A percentile compares a stretch with the other conserved stretches of the same genome.
phyloP scores from a whole-genome alignment of 176 grass and related monocot species.

The Otatea glauca region DNA sequence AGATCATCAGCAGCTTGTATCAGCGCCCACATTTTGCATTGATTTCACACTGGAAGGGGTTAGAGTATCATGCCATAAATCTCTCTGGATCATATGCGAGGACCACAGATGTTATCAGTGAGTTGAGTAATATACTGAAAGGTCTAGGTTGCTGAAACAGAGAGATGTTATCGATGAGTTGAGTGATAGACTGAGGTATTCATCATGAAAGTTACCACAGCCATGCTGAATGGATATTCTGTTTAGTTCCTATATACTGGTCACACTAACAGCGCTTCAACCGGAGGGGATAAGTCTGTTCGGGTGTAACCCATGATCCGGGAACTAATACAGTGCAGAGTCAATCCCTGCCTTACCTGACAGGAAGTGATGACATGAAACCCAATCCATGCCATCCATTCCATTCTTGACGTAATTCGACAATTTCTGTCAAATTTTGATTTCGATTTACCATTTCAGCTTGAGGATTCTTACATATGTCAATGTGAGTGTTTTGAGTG shows the following conservation, averaged over 20 bases:
- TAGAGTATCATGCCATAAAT: conserved; percentile 88
- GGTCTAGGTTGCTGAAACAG: conserved; percentile 71
- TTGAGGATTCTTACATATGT: conserved; percentile 26
- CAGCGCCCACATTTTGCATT: conserved; percentile 76
- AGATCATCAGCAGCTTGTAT: conserved; percentile 91
- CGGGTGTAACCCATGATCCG: no score
- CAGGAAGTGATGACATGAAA: not conserved
- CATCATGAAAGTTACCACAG: not conserved
- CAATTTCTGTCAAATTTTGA: not conserved
- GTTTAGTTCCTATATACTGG: not conserved
- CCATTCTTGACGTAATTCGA: not conserved
- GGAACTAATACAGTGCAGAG: not conserved
- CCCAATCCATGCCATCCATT: not conserved
- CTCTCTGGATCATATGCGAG: conserved; percentile 67
- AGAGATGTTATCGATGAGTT: not conserved
- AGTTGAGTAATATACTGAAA: conserved; percentile 68
- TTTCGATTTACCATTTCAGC: not conserved
- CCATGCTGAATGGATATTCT: not conserved
- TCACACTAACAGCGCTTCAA: not conserved
- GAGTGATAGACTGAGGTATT: not conserved
- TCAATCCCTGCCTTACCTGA: not conserved
- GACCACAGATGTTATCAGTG: conserved; percentile 46
- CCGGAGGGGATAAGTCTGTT: not conserved
- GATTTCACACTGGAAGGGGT: conserved; percentile 89
- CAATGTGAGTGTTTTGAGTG: not conserved